Percentiles rank a stretch among this genome's conserved stretches.
Evolutionary conservation across 768 basidiomycete genomes (phyloP).

Genomic region (Cystofilobasidium ferigula): DNA sequence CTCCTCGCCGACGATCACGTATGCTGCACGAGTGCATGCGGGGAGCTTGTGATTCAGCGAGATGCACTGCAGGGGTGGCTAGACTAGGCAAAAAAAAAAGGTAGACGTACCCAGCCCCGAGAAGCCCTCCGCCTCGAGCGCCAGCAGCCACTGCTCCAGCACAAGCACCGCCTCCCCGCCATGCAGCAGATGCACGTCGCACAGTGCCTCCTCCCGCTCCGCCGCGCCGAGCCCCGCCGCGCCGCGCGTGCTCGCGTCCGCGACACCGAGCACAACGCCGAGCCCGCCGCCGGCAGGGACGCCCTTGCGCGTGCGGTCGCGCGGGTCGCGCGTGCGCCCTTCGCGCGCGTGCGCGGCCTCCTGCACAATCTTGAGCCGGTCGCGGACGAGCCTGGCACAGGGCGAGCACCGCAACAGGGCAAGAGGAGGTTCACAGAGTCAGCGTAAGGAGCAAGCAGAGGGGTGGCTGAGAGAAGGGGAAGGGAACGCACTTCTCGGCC

Average conservation of each 20-base stretch:
- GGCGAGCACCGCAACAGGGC: no score
- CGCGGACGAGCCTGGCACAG: slow-evolving; percentile 56
- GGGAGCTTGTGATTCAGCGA: slow-evolving; percentile 17
- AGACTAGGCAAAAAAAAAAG: not conserved
- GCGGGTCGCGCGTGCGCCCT: slow-evolving; percentile 54
- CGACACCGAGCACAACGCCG: slow-evolving; percentile 80
- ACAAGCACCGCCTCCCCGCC: slow-evolving; percentile 86
- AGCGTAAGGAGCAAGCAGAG: not conserved
- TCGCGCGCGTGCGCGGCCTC: slow-evolving; percentile 57
- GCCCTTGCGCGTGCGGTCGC: slow-evolving; percentile 64
- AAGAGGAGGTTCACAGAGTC: no score
- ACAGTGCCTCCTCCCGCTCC: slow-evolving; percentile 77
- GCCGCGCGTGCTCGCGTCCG: slow-evolving; percentile 40
- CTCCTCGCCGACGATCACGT: slow-evolving; percentile 84
- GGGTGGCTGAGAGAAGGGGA: not conserved
- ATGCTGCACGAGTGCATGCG: slow-evolving; percentile 46
- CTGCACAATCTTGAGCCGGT: slow-evolving; percentile 64
- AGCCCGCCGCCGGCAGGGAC: slow-evolving; percentile 66
- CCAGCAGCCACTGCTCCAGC: slow-evolving; percentile 72
- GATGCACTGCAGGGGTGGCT: not conserved
- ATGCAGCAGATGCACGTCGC: slow-evolving; percentile 62
- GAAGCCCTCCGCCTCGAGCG: slow-evolving; percentile 80
- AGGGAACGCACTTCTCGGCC: slow-evolving; percentile 43
- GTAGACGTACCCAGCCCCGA: slow-evolving; percentile 60
- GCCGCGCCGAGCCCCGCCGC: slow-evolving; percentile 50